These are phyloP conservation scores for Sarocladium kiliense DNA, from an alignment of 2,329 filamentous ascomycete species.

Conservation along the genomic window DNA sequence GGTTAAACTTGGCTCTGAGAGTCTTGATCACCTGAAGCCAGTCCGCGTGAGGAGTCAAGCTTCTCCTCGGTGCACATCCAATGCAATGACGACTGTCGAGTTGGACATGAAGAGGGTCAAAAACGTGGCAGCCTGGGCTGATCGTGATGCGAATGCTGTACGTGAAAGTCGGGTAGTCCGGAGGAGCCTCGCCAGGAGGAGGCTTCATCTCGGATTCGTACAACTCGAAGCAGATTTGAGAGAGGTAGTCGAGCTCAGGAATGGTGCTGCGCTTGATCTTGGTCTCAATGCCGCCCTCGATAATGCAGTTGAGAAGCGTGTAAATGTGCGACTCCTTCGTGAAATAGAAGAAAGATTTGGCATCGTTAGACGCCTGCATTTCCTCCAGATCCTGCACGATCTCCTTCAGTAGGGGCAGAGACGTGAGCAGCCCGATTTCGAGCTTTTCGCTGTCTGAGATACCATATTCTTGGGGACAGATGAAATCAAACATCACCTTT, in stretches of 20 bases:
- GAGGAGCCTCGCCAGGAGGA: slow-evolving; percentile 28
- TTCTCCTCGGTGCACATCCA: slow-evolving; percentile 83
- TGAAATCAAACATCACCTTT: slow-evolving; percentile 96
- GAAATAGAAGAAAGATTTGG: slow-evolving; percentile 97
- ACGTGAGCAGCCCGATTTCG: slow-evolving; percentile 95
- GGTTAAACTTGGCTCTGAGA: slow-evolving; percentile 88
- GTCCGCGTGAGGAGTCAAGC: slow-evolving; percentile 83
- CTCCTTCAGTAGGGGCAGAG: slow-evolving; percentile 87
- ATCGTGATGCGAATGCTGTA: slow-evolving; percentile 97
- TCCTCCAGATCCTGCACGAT: slow-evolving; percentile 97
- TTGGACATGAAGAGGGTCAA: slow-evolving; percentile 93
- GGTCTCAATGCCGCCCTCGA: slow-evolving; percentile 93
- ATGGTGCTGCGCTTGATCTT: slow-evolving; percentile 96
- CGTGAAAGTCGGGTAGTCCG: slow-evolving; percentile 69
- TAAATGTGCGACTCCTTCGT: slow-evolving; percentile 99
- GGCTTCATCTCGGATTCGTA: slow-evolving; percentile 85
- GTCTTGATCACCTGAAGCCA: slow-evolving; percentile 98
- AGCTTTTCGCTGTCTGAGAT: slow-evolving; percentile 95
- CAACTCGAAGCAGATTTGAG: slow-evolving; percentile 95
- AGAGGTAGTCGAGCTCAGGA: slow-evolving; percentile 94
- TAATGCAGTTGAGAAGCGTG: slow-evolving; percentile 93
- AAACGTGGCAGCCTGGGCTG: slow-evolving; percentile 91
- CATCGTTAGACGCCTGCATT: slow-evolving; percentile 89
- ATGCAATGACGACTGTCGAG: slow-evolving; percentile 96
- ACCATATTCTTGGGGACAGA: slow-evolving; percentile 96